A percentile compares a stretch with the other conserved stretches of the same genome.
Conservation (phyloP, 179 eudicot species). For the Drosera spatulata region DNA sequence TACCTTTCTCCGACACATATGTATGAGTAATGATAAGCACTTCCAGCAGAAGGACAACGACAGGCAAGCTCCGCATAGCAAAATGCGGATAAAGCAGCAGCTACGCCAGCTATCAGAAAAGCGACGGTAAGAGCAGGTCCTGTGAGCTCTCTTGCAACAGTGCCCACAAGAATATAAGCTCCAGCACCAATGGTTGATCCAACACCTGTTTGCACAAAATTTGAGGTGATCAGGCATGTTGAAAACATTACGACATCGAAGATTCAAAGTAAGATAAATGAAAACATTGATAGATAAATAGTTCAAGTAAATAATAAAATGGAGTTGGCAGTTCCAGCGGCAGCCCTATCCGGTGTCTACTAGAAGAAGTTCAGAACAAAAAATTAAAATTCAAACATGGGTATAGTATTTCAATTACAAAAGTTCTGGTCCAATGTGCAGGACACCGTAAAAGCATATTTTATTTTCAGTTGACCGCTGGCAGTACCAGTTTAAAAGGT, state of each 20-base stretch:
- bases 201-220: constrained; percentile 39
- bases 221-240: neutral
- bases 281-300: no score
- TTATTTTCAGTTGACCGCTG: no score
- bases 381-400: no score
- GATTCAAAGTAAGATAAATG: no score
- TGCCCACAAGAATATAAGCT: constrained; percentile 91
- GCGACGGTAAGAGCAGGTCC: constrained; percentile 86
- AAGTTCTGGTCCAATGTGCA: no score
- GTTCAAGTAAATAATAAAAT: no score
- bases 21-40: constrained; percentile 94
- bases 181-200: constrained; percentile 99
- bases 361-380: no score
- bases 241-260: constrained; percentile 2
- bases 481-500: no score
- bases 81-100: constrained; percentile 93
- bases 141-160: constrained; percentile 89
- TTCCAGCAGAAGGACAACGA: constrained; percentile 96
- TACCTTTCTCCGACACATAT: constrained; percentile 8
- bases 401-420: no score
- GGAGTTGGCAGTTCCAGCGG: no score
- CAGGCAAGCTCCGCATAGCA: constrained; percentile 97
- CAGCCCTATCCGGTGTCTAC: no score
- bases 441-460: no score
- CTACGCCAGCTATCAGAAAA: constrained; percentile 86